phyloP scores from a whole-genome alignment of 106 monocot species.

The Dendrobium catenatum region DNA sequence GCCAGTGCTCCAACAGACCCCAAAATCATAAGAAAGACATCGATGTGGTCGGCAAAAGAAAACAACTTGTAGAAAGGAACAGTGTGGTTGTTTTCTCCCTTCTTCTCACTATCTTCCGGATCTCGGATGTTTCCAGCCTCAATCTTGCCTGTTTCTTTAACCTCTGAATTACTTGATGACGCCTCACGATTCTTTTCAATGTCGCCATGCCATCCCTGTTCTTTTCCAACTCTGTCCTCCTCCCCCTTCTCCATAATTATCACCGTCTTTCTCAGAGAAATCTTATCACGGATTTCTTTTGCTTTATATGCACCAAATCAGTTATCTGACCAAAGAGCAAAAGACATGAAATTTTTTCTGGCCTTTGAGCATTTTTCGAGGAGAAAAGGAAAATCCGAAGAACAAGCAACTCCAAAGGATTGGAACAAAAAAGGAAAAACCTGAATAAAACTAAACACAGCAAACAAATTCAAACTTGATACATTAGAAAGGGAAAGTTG shows the following conservation, averaged over 20 bases:
- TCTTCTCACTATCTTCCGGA: neutral
- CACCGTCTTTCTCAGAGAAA: neutral
- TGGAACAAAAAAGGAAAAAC: no score
- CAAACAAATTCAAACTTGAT: no score
- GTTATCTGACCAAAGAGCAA: no score
- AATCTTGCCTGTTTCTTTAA: neutral
- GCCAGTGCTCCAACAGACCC: constrained; percentile 38
- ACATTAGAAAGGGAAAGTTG: no score
- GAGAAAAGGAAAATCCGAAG: no score
- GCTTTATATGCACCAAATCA: no score
- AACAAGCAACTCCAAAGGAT: no score
- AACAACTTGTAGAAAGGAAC: constrained; percentile 58
- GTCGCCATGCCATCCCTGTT: neutral
- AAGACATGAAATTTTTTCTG: no score
- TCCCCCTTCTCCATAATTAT: neutral
- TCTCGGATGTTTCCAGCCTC: neutral
- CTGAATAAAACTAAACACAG: no score
- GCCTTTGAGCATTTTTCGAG: no score
- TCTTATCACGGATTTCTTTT: no score
- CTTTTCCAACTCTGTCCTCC: neutral
- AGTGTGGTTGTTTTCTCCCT: constrained; percentile 1
- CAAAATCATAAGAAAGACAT: constrained; percentile 38
- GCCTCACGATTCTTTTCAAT: neutral
- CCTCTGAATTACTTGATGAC: neutral
- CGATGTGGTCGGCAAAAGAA: constrained; percentile 45